A percentile compares a stretch with the other conserved stretches of the same genome.
These are phyloP conservation scores for Phyllosticta capitalensis DNA, from an alignment of 2,329 filamentous ascomycete genomes.

Conservation along the genomic window DNA sequence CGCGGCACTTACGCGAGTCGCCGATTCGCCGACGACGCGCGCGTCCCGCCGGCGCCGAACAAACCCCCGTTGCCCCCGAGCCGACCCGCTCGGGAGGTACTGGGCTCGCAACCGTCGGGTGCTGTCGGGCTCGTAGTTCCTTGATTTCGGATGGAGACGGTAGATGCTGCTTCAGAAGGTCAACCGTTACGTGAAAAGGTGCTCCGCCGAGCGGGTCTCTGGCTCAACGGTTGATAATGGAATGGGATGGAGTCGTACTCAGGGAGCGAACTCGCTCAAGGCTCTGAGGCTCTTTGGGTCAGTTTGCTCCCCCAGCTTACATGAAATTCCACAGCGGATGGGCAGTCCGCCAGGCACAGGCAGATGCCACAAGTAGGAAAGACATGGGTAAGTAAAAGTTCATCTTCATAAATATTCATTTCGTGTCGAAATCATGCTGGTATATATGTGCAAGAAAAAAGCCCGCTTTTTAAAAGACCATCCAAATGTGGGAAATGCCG, in stretches of 20 bases:
- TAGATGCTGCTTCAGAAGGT: not conserved
- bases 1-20: not conserved
- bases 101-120: too few species aligned
- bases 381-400: not conserved
- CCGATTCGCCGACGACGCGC: not conserved
- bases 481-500: not conserved
- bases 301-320: not conserved
- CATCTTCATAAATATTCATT: conserved; percentile 1
- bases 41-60: too few species aligned
- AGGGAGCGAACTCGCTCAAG: not conserved
- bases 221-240: not conserved
- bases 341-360: not conserved
- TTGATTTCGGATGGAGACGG: not conserved
- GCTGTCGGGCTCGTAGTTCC: too few species aligned
- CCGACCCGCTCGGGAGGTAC: too few species aligned
- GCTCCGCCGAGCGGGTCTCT: not conserved
- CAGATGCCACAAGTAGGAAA: not conserved
- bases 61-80: too few species aligned
- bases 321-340: not conserved
- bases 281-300: not conserved
- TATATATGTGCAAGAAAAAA: conserved; percentile 4
- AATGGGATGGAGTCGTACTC: not conserved
- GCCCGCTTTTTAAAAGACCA: not conserved
- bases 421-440: conserved; percentile 2
- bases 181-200: not conserved